A percentile compares a stretch with the other conserved stretches of the same genome.
phyloP scores from a whole-genome alignment of 805 yeast genomes.

The Schizosaccharomyces osmophilus region DNA sequence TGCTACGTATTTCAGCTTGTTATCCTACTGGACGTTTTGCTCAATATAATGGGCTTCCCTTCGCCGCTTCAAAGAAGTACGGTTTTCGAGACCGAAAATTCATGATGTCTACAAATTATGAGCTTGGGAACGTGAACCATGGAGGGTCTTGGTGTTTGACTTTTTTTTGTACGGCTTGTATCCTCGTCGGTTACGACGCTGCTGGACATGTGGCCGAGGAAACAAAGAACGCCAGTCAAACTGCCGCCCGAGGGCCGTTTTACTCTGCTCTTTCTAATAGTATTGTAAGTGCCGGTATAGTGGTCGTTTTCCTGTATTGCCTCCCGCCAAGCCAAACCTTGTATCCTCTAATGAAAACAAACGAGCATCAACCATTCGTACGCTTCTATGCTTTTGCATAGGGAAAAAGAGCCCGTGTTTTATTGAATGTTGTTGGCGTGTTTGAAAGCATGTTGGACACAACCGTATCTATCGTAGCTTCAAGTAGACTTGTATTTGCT shows the following conservation, averaged over 20 bases:
- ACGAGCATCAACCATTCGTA: constrained; percentile 10
- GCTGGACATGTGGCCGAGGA: constrained; percentile 11
- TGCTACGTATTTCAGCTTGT: constrained; percentile 7
- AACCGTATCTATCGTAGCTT: constrained; percentile 8
- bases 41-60: constrained; percentile 10
- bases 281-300: constrained; percentile 5
- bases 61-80: constrained; percentile 8
- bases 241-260: constrained; percentile 8
- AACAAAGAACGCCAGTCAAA: constrained; percentile 7
- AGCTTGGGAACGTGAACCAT: constrained; percentile 6
- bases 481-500: constrained; percentile 9
- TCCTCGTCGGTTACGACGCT: constrained; percentile 9
- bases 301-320: constrained; percentile 8
- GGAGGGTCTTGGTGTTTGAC: constrained; percentile 9
- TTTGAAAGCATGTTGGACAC: constrained; percentile 6
- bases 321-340: constrained; percentile 5
- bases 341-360: constrained; percentile 7
- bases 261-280: constrained; percentile 7
- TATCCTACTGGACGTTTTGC: constrained; percentile 7
- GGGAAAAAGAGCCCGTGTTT: constrained; percentile 8
- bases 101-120: constrained; percentile 4
- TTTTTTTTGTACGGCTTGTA: constrained; percentile 8
- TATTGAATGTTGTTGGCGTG: constrained; percentile 7
- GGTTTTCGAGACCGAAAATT: constrained; percentile 8
- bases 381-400: constrained; percentile 8